phyloP scores from a whole-genome alignment of 2,329 filamentous ascomycete genomes.

The Talaromyces sp. region DNA sequence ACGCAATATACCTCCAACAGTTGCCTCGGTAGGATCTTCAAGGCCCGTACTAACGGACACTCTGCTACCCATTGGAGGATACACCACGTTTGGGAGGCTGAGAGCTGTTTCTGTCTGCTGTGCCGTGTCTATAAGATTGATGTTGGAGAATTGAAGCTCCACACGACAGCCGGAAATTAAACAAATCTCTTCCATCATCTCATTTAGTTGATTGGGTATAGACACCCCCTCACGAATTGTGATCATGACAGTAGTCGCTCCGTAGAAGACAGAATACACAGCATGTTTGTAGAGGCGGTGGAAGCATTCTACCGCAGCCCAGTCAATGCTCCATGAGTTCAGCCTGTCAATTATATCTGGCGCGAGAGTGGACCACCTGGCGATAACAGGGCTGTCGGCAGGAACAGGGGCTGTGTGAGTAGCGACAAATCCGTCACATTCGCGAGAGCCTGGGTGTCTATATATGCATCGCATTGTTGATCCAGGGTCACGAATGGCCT shows the following conservation, averaged over 20 bases:
- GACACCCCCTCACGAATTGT: background rate
- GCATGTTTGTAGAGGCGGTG: background rate
- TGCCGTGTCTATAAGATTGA: background rate
- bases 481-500: background rate
- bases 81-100: background rate
- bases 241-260: background rate
- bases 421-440: background rate
- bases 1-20: conserved; percentile 2
- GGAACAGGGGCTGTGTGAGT: background rate
- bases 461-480: background rate
- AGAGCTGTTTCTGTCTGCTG: background rate
- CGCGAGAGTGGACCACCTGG: background rate
- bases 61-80: background rate
- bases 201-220: background rate
- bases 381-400: background rate
- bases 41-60: background rate
- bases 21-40: background rate
- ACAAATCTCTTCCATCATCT: background rate
- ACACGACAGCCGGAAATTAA: background rate
- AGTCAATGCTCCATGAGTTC: background rate
- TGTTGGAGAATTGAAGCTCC: background rate
- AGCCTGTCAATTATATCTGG: background rate
- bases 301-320: conserved; percentile 7
- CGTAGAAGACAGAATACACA: background rate
- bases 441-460: background rate